phyloP scores from a whole-genome alignment of 257 asterid species.

The Ajuga chamaepitys region DNA sequence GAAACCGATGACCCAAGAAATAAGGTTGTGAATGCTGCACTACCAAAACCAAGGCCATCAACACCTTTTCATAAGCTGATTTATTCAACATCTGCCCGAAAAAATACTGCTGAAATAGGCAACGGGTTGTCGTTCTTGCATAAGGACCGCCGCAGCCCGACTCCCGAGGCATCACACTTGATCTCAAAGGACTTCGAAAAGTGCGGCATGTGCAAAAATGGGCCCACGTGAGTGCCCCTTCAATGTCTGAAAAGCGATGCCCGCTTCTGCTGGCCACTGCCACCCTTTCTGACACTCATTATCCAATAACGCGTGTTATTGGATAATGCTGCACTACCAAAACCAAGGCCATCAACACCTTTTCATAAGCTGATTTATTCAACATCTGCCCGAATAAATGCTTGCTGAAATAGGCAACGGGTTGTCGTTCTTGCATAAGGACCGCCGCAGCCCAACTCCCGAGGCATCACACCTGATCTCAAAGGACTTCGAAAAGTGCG shows the following conservation, averaged over 20 bases:
- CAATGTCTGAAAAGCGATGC: background rate
- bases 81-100: background rate
- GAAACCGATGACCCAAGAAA: background rate
- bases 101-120: background rate
- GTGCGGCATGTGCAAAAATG: background rate
- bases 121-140: background rate
- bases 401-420: background rate
- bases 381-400: background rate
- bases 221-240: background rate
- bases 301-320: too few relatives aligned
- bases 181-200: background rate
- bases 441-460: background rate
- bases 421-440: background rate
- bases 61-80: background rate
- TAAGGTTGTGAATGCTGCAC: background rate
- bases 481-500: background rate
- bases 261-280: background rate
- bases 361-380: background rate
- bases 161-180: background rate
- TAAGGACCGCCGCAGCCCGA: background rate
- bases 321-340: background rate
- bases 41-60: background rate
- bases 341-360: background rate
- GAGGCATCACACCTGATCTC: constrained; percentile 9
- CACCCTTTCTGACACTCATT: too few relatives aligned